A percentile compares a stretch with the other conserved stretches of the same genome.
phyloP scores from a whole-genome alignment of 108 stramenopile genomes.

The Pseudonitzschia pungens region DNA sequence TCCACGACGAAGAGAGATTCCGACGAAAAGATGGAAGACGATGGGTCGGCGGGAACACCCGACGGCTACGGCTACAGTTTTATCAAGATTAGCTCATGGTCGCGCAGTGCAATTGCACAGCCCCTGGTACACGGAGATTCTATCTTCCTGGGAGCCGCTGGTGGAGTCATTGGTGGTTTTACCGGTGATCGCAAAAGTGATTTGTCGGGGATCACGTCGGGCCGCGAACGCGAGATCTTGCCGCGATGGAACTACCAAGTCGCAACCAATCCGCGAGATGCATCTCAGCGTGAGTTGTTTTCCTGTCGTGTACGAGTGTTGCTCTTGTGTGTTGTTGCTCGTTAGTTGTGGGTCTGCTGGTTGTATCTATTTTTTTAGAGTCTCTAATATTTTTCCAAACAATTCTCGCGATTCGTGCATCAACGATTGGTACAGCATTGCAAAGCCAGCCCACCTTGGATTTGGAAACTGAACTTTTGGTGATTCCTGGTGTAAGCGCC shows the following conservation, averaged over 20 bases:
- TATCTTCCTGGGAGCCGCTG: conserved; percentile 34
- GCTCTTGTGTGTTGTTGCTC: not conserved
- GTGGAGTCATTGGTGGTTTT: conserved; percentile 30
- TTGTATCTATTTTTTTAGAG: not conserved
- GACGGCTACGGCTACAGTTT: conserved; percentile 23
- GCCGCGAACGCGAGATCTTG: conserved; percentile 15
- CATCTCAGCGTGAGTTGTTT: conserved; percentile 38
- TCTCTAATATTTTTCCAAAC: not conserved
- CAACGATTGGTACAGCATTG: conserved; percentile 27
- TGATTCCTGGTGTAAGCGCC: conserved; percentile 11
- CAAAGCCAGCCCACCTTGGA: conserved; percentile 22
- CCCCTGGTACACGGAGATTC: conserved; percentile 27
- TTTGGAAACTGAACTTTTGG: conserved; percentile 11
- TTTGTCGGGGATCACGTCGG: conserved; percentile 16
- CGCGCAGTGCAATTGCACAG: conserved; percentile 19
- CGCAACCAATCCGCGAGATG: conserved; percentile 20
- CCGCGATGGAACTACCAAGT: conserved; percentile 24
- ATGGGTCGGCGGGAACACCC: no score
- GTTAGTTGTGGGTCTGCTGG: not conserved
- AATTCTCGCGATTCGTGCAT: no score
- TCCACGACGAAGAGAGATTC: not conserved
- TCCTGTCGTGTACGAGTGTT: not conserved
- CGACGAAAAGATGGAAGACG: not conserved
- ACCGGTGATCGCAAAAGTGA: conserved; percentile 14
- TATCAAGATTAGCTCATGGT: conserved; percentile 23